Base-by-base conservation (phyloP, 1,139 yeast species). In the Blastobotrys proliferans region DNA sequence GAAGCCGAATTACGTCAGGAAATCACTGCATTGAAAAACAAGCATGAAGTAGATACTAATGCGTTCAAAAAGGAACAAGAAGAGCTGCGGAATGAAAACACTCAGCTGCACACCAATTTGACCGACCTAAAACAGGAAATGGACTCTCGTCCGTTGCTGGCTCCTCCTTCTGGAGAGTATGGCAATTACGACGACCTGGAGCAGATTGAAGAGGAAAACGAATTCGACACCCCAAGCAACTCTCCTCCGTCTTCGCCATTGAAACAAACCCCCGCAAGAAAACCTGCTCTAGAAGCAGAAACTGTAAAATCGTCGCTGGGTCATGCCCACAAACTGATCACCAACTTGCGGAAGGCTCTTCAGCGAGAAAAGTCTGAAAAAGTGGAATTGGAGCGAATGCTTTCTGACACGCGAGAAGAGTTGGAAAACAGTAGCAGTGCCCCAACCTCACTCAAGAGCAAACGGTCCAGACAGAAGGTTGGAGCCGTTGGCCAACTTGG, bases 221-320 rank as follows among this genome's bases (percentile, higher is more conserved):
- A 37, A 44, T 52, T 36, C 38, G 51, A 53, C 9, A 54, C 59
- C 44, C 60, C 68, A 46, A 52, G 60, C 44, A 51, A 58, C 50
- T 66, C 67, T 17, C 71, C 71, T 4, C 63, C 67, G 1, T 34
- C 50, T 9, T 68, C 77, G 1, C 76, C 77, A 2, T 63, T 69
- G 16, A 67, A 67, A 43, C 64, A 67, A 1, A 59, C 72, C 1
- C 76, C 81, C 24, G 69, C 76, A 1, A 68, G 73, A 38, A 71
- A 76, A 50, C 66, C 74, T 1, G 77, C 73, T 13, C 65, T 83
- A 37, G 90, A 84, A 58, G 67, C 76, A 5, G 90, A 85, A 55
- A 80, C 90, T 0, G 67, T 83, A 52, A 72, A 75, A 51, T 75
- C 85, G 0, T 80, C 85, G 11, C 68, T 86, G 52, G 71, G 71